phyloP scores from a whole-genome alignment of 441 rosid species.

The Omphalea diandra region DNA sequence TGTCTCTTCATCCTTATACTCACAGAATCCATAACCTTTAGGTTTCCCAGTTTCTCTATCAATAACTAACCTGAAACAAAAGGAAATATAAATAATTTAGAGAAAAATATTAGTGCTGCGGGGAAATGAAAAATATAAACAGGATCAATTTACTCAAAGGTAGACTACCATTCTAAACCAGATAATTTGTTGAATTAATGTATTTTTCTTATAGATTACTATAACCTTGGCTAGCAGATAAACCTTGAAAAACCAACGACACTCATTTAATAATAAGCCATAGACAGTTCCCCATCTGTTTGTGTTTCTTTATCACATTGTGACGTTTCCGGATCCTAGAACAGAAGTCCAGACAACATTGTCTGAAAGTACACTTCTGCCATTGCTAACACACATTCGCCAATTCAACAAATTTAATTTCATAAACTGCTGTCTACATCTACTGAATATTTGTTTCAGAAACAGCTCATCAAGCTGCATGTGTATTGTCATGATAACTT shows the following conservation, averaged over 20 bases:
- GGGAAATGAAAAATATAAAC: not conserved
- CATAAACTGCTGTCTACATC: no score
- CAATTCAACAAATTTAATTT: not conserved
- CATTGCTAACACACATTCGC: not conserved
- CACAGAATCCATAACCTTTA: slow-evolving; percentile 98
- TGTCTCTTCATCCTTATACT: slow-evolving; percentile 97
- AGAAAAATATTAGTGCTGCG: not conserved
- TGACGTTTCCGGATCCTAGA: not conserved
- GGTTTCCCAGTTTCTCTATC: slow-evolving; percentile 99
- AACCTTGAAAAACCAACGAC: not conserved
- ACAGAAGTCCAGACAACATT: not conserved
- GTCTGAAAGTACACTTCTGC: not conserved
- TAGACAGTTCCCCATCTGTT: not conserved
- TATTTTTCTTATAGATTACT: not conserved
- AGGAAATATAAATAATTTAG: slow-evolving; percentile 16
- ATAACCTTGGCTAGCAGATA: not conserved
- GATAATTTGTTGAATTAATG: not conserved
- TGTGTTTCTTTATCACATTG: not conserved
- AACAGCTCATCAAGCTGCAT: not conserved
- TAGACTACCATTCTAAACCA: not conserved
- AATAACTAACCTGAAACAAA: slow-evolving; percentile 72
- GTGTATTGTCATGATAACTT: not conserved
- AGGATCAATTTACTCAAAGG: not conserved
- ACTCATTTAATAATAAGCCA: not conserved
- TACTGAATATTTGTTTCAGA: not conserved